Base-by-base conservation (phyloP, 352 stramenopile genomes). In the Globisporangium paddicum region DNA sequence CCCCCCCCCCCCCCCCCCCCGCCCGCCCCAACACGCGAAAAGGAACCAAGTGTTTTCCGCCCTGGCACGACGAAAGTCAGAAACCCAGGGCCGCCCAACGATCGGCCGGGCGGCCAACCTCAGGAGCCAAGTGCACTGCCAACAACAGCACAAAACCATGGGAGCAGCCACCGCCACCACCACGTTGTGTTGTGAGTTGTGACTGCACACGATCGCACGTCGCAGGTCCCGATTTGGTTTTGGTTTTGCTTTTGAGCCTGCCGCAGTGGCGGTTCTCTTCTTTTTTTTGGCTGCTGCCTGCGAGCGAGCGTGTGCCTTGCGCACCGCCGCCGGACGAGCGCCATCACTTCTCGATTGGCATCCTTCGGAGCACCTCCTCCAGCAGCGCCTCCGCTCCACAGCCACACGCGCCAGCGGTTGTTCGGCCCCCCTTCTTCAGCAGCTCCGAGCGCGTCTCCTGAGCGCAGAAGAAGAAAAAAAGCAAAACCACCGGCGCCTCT, bases 331-430 rank as follows among this genome's bases (percentile, higher is more conserved):
- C 26, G 28, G 49, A 62, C 48, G 47, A 60, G 38, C 42, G 62
- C 62, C 55, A 59, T 59, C 58, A 67, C 35, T 64, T 64, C 55
- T 64, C 55, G 56, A 67, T 67, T 64, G 55, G 55, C 59, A 47
- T 34, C 55, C 55, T 60, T 34, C 45, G 28, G 46, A 52, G 60
- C 56, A 57, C 56, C 41, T 2, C 35, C 34, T 34, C 16, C 18
- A 16, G 3, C 9, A n/a, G 13, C n/a, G 26, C 28, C 35, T 19
- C 37, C 37, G 6, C 37, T 42, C 16, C 8, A 25, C n/a, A 58
- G 19, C 53, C 41, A n/a, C 19, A 40, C 19, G 21, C 26, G 26
- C 18, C 13, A 46, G 41, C 41, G 35, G 54, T 52, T 44, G 41
- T 51, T 26, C 28, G 28, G 28, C 6, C 28, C 28, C 13, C 11